phyloP scores from a whole-genome alignment of 257 asterid genomes.

The Plantago major region DNA sequence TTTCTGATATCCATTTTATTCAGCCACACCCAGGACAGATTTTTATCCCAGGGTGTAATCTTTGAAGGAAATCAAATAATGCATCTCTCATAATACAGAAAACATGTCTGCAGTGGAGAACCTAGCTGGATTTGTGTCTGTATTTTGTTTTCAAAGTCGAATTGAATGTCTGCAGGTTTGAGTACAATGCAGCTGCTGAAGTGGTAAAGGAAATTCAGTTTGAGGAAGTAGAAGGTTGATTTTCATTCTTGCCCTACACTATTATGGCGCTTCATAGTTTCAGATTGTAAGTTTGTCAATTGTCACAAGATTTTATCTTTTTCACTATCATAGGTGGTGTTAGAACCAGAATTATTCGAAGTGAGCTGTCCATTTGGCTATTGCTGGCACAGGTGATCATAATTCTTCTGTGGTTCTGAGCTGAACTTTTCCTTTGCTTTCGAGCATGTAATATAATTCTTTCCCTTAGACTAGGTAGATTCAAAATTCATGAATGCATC shows the following conservation, averaged over 20 bases:
- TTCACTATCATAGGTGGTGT: slow-evolving; percentile 54
- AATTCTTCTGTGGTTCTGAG: slow-evolving; percentile 13
- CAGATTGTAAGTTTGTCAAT: background rate
- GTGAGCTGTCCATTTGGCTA: slow-evolving; percentile 27
- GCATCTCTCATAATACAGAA: too few species aligned
- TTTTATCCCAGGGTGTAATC: background rate
- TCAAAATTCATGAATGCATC: background rate
- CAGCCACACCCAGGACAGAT: background rate
- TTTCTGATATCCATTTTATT: background rate
- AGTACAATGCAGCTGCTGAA: slow-evolving; percentile 78
- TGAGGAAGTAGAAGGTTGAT: slow-evolving; percentile 83
- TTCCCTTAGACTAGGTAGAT: background rate
- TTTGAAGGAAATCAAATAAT: too few species aligned
- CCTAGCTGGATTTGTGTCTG: slow-evolving; percentile 12
- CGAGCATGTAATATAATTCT: slow-evolving; percentile 6
- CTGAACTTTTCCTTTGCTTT: background rate
- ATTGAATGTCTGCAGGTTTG: slow-evolving; percentile 51
- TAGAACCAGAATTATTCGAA: slow-evolving; percentile 59
- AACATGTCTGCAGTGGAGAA: background rate
- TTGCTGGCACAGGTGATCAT: background rate
- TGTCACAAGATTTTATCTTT: slow-evolving; percentile 5
- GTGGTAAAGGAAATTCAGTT: slow-evolving; percentile 69
- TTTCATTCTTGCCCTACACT: background rate
- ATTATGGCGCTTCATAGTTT: background rate
- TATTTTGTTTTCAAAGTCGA: slow-evolving; percentile 8